Conservation (phyloP, 2,329 filamentous ascomycete species). For the Hypoxylon sp. region DNA sequence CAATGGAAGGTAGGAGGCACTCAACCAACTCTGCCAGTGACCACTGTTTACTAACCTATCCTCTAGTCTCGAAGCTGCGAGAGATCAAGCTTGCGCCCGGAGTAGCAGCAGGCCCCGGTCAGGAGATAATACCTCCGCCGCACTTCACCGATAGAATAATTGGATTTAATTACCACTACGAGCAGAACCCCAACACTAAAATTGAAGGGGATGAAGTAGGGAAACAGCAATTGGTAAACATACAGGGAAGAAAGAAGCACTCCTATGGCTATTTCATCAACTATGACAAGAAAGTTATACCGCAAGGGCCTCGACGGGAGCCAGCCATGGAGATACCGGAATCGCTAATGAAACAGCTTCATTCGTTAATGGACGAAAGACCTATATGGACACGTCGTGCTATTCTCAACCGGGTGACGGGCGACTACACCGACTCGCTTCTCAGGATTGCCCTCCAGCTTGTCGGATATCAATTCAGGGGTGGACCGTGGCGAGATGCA, state of each 20-base stretch:
- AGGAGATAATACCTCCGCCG: slow-evolving; percentile 83
- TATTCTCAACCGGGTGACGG: slow-evolving; percentile 77
- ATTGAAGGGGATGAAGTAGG: slow-evolving; percentile 69
- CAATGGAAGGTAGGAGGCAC: slow-evolving; percentile 71
- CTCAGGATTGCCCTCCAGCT: slow-evolving; percentile 85
- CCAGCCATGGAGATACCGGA: slow-evolving; percentile 73
- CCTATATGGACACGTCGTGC: slow-evolving; percentile 90
- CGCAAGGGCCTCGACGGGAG: slow-evolving; percentile 70
- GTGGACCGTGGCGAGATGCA: slow-evolving; percentile 91
- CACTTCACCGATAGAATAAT: slow-evolving; percentile 80
- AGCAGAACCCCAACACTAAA: slow-evolving; percentile 84
- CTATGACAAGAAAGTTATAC: slow-evolving; percentile 72
- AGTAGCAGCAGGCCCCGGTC: slow-evolving; percentile 69
- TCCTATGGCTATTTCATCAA: slow-evolving; percentile 70
- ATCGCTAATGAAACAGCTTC: slow-evolving; percentile 73
- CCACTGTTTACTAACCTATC: slow-evolving; percentile 36
- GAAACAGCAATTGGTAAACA: slow-evolving; percentile 67
- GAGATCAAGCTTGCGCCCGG: slow-evolving; percentile 76
- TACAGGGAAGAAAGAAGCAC: slow-evolving; percentile 67
- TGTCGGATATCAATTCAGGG: slow-evolving; percentile 91
- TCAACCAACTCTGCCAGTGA: background rate
- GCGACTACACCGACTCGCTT: slow-evolving; percentile 65
- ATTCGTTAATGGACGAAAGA: slow-evolving; percentile 75
- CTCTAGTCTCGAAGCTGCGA: slow-evolving; percentile 64
- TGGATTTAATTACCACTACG: slow-evolving; percentile 84